Conservation (phyloP, 768 basidiomycete genomes). For the Leccinum imitatum region DNA sequence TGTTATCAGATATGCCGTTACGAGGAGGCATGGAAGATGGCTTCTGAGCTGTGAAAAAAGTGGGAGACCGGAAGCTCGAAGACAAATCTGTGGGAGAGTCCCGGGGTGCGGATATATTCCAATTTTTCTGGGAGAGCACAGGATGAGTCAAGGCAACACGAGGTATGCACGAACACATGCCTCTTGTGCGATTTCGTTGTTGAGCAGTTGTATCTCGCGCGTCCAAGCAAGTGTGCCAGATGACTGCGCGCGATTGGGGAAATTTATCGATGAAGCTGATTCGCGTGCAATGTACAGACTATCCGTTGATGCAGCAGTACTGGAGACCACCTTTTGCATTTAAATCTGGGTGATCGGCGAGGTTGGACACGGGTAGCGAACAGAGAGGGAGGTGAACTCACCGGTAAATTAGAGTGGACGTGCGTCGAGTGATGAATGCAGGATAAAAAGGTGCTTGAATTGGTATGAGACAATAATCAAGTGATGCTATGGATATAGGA, state of each 20-base stretch:
- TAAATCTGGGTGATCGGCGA: conserved; percentile 42
- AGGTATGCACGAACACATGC: conserved; percentile 35
- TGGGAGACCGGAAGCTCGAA: conserved; percentile 31
- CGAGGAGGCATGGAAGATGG: conserved; percentile 48
- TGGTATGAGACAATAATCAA: conserved; percentile 51
- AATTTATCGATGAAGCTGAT: conserved; percentile 35
- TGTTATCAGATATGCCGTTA: conserved; percentile 32
- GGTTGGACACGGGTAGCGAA: conserved; percentile 22
- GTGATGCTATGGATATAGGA: conserved; percentile 42
- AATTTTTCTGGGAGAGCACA: conserved; percentile 38
- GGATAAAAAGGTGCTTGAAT: conserved; percentile 46
- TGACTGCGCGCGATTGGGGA: conserved; percentile 31
- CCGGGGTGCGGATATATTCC: conserved; percentile 44
- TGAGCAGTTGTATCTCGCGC: conserved; percentile 38
- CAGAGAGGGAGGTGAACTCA: conserved; percentile 27
- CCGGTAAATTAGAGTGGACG: conserved; percentile 49
- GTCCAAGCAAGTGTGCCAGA: conserved; percentile 47
- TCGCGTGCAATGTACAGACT: conserved; percentile 37
- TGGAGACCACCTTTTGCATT: conserved; percentile 72
- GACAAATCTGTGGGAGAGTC: conserved; percentile 38
- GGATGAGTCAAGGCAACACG: conserved; percentile 25
- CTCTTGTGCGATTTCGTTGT: conserved; percentile 44
- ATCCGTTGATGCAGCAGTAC: conserved; percentile 43
- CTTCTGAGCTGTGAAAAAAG: conserved; percentile 40
- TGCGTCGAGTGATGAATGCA: conserved; percentile 44